Evolutionary conservation across 1,284 basidiomycete genomes (phyloP), one percentile per base, ranked within the genome.

Genomic region (Leccinum ponderosum): DNA sequence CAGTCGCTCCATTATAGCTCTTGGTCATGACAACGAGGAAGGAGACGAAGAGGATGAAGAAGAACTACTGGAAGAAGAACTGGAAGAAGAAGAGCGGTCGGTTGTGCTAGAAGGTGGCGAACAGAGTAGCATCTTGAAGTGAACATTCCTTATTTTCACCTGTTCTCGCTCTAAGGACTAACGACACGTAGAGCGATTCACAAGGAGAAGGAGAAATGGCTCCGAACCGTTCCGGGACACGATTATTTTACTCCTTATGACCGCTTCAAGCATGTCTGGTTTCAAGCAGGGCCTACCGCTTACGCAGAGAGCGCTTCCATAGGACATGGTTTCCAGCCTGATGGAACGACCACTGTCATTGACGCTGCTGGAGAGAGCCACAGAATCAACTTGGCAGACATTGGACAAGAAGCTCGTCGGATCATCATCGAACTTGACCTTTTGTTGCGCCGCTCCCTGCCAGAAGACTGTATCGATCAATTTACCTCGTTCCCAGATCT

Each of bases 231-330:
- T 1, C 48, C 55, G 1, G 60, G 47, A 6, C 8, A 14, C 1
- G 53, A 62, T 4, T 29, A 56, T 14, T 60, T 56, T 12, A 61
- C 42, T 1, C 54, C 57, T 0, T 62, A 60, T 5, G 42, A 61
- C 6, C 58, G 39, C 22, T 53, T 62, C 33, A 62, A 62, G 37
- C 51, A 17, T 1, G 35, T 62, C 4, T 62, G 60, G 54, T 39
- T 37, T 20, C 12, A 39, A 31, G 9, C 15, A 33, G 52, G 15
- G 4, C 60, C 47, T 9, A 60, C 53, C 0, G 53, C 57, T 9
- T 62, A 56, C 42, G 27, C 37, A 6, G 58, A 62, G 31, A 29
- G 53, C 6, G 15, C 53, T 4, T 37, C 15, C 3, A 62, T 62
- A 6, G 60, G 58, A 0, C 39, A 53, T 20, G 54, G 11, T 7